Conservation (phyloP, 371 early-diverging fungal species). For the Zychaea mexicana region DNA sequence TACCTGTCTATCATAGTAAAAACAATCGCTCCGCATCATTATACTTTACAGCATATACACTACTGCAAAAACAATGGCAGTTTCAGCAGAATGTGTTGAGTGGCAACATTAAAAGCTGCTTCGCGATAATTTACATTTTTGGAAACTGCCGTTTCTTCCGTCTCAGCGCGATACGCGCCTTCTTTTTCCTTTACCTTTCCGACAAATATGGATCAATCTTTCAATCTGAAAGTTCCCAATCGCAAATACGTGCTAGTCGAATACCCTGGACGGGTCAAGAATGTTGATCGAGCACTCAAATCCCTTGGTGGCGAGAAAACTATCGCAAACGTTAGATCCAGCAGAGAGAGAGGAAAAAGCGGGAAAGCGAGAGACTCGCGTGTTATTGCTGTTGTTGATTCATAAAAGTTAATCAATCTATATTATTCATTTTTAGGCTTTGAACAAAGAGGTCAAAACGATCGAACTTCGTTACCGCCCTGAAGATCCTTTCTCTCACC, state of each 20-base stretch:
- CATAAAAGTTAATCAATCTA: too few species aligned
- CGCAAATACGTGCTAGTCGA: conserved; percentile 54
- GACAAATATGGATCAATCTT: not conserved
- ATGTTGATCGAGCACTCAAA: conserved; percentile 40
- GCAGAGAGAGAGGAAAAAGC: too few species aligned
- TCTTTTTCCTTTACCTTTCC: not conserved
- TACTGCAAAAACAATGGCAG: too few species aligned
- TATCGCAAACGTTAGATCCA: conserved; percentile 33
- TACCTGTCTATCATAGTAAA: too few species aligned
- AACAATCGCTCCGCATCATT: too few species aligned
- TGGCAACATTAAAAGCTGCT: too few species aligned
- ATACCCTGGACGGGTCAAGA: conserved; percentile 60
- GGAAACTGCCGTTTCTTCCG: too few species aligned
- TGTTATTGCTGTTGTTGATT: too few species aligned
- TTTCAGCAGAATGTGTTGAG: too few species aligned
- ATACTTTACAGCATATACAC: not conserved
- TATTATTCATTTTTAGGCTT: conserved; percentile 13
- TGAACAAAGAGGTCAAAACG: conserved; percentile 12
- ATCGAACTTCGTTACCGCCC: conserved; percentile 58
- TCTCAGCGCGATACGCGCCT: not conserved
- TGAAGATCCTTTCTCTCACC: conserved; percentile 64
- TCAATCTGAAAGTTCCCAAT: conserved; percentile 11
- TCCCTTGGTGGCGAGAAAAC: conserved; percentile 56
- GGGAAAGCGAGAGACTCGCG: too few species aligned
- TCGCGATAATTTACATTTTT: too few species aligned